A percentile compares a stretch with the other conserved stretches of the same genome.
Evolutionary conservation across 306 rosid species (phyloP).

Genomic region (Prosopis cineraria): DNA sequence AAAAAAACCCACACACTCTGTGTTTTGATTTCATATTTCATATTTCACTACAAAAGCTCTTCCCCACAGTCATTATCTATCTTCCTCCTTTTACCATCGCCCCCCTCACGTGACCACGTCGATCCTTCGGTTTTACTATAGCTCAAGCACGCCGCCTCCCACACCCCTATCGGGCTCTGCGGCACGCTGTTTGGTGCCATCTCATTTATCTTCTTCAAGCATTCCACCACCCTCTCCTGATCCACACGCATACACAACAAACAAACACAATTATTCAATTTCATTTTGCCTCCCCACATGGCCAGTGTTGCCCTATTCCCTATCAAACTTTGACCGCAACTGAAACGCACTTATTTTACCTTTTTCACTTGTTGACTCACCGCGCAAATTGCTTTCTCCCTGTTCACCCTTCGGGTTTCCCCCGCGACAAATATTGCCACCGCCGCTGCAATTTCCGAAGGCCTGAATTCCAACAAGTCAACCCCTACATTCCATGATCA

Average conservation of each 20-base stretch:
- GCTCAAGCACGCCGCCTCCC: conserved; percentile 77
- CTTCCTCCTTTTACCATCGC: conserved; percentile 77
- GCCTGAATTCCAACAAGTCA: conserved; percentile 81
- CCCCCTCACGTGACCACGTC: conserved; percentile 43
- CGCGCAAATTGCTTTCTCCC: conserved; percentile 61
- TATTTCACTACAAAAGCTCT: conserved; percentile 48
- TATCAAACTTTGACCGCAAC: neutral
- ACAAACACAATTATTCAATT: conserved; percentile 5
- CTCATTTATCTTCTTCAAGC: conserved; percentile 50
- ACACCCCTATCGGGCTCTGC: conserved; percentile 82
- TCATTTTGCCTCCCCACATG: conserved; percentile 1
- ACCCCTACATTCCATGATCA: conserved; percentile 78
- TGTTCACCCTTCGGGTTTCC: conserved; percentile 57
- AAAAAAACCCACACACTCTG: no score
- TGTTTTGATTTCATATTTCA: no score
- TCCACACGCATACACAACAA: neutral
- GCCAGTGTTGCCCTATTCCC: conserved; percentile 12
- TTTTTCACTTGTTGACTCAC: conserved; percentile 62
- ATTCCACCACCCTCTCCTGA: conserved; percentile 75
- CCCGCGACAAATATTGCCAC: conserved; percentile 66
- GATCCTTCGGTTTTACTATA: conserved; percentile 74
- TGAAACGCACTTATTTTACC: conserved; percentile 42
- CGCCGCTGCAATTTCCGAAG: conserved; percentile 96
- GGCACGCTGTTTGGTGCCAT: conserved; percentile 44
- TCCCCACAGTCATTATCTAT: conserved; percentile 55